Evolutionary conservation across 2,329 filamentous ascomycete genomes (phyloP), one percentile per base, ranked within the genome.

Genomic region (Diaporthe capsici): DNA sequence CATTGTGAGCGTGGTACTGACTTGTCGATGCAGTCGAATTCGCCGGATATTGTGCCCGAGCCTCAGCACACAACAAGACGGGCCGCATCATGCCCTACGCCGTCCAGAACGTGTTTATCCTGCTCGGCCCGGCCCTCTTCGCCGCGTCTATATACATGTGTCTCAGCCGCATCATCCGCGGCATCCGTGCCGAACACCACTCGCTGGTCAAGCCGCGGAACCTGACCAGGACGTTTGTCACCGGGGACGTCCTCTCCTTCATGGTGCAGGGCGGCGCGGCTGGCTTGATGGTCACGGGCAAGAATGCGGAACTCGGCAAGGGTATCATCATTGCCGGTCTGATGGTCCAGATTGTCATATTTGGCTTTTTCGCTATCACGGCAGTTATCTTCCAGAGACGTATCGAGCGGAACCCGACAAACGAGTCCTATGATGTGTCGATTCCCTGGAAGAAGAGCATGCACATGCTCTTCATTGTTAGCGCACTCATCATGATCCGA

Each of bases 261-360:
- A 37, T 84, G 1, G 79, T 88, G 0, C 88, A 89, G 77, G 82
- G 81, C 9, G 83, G 81, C 17, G 85, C 85, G 10, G 82, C 80
- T 2, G 81, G 81, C 1, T 75, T 84, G 10, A 79, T 83, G 76
- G 78, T 81, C 0, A 72, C 70, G 6, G 49, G 49, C 8, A 57
- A 61, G 8, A 55, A 28, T 13, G 20, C 28, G 4, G 34, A 63
- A 13, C 34, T 82, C 1, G 88, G 87, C 17, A 82, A 88, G 76
- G 84, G 86, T 22, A 81, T 91, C 70, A 86, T 91, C 20, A 82
- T 91, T 20, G 85, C 78, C 4, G 90, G 90, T 12, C 81, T 92
- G 3, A 82, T 88, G n/a, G 80, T 90, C 2, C 90, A 92, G 78
- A 84, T 92, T 3, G 53, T 87, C 31, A 84, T 88, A 58, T 91